These are phyloP conservation scores for Penicillium waksmanii DNA, from an alignment of 495 filamentous ascomycete genomes.

Conservation along the genomic window DNA sequence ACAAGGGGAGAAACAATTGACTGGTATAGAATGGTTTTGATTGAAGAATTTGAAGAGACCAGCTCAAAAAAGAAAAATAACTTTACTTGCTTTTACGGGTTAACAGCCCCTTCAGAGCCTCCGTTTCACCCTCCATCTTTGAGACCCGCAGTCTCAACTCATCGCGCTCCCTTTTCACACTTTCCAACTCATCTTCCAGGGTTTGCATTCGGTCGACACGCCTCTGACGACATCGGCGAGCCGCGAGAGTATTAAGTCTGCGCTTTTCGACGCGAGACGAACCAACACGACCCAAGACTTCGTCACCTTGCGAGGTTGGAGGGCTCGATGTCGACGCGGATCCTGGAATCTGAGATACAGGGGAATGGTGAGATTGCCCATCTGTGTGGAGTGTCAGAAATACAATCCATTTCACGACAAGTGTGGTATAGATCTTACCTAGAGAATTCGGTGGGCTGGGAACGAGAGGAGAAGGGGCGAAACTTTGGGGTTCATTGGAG, in stretches of 20 bases:
- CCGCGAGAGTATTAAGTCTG: conserved; percentile 68
- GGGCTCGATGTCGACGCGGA: conserved; percentile 27
- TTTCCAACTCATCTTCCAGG: conserved; percentile 63
- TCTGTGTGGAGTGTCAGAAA: conserved; percentile 12
- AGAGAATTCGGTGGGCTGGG: conserved; percentile 31
- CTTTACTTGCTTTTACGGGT: conserved; percentile 26
- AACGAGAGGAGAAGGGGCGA: conserved; percentile 14
- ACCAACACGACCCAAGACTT: conserved; percentile 22
- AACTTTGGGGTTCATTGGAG: conserved; percentile 18
- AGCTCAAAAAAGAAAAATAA: conserved; percentile 18
- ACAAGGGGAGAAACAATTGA: conserved; percentile 1
- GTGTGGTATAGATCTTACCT: conserved; percentile 20
- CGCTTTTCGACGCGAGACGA: conserved; percentile 54
- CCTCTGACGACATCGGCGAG: conserved; percentile 72
- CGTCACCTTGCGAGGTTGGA: conserved; percentile 28
- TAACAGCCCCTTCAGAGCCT: conserved; percentile 40
- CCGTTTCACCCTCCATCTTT: conserved; percentile 64
- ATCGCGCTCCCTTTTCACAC: conserved; percentile 63
- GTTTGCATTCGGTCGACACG: conserved; percentile 67
- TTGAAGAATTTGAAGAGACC: conserved; percentile 13
- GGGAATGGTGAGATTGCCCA: conserved; percentile 26
- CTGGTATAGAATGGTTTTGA: conserved; percentile 2
- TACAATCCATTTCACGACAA: not conserved
- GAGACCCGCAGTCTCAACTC: conserved; percentile 66
- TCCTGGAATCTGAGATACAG: conserved; percentile 25